Percentiles rank a stretch among this genome's conserved stretches.
phyloP scores from a whole-genome alignment of 768 basidiomycete species.

The Cantharellus anzutake region DNA sequence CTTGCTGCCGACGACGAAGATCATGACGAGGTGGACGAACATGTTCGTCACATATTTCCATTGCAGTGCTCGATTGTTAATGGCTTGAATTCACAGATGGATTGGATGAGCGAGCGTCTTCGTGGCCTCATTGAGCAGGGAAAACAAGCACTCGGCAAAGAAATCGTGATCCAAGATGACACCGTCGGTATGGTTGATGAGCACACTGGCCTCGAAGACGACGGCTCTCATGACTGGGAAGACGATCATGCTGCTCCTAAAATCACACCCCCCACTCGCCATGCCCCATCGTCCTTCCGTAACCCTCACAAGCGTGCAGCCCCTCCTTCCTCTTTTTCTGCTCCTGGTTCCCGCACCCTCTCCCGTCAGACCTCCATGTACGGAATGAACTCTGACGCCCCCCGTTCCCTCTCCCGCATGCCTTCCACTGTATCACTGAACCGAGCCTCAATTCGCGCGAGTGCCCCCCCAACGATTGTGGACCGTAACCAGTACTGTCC shows the following conservation, averaged over 20 bases:
- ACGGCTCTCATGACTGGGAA: slow-evolving; percentile 57
- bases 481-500: neutral
- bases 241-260: slow-evolving; percentile 28
- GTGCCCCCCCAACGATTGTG: neutral
- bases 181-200: slow-evolving; percentile 19
- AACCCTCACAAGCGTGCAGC: neutral
- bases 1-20: slow-evolving; percentile 22
- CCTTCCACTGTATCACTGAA: neutral
- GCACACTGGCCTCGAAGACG: slow-evolving; percentile 58
- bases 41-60: slow-evolving; percentile 18
- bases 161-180: slow-evolving; percentile 30
- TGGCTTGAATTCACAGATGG: slow-evolving; percentile 33
- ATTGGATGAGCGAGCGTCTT: slow-evolving; percentile 62
- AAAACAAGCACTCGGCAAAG: slow-evolving; percentile 52
- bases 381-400: too few species aligned
- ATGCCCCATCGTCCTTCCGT: neutral
- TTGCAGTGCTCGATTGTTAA: neutral
- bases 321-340: neutral
- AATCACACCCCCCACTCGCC: neutral
- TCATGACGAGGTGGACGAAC: slow-evolving; percentile 24
- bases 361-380: too few species aligned
- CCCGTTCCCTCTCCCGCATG: too few species aligned
- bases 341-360: too few species aligned
- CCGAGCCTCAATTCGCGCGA: neutral
- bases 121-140: slow-evolving; percentile 58